These are phyloP conservation scores for Zygosaccharomyces pseudobailii DNA, from an alignment of 1,139 yeast species.

Conservation along the genomic window DNA sequence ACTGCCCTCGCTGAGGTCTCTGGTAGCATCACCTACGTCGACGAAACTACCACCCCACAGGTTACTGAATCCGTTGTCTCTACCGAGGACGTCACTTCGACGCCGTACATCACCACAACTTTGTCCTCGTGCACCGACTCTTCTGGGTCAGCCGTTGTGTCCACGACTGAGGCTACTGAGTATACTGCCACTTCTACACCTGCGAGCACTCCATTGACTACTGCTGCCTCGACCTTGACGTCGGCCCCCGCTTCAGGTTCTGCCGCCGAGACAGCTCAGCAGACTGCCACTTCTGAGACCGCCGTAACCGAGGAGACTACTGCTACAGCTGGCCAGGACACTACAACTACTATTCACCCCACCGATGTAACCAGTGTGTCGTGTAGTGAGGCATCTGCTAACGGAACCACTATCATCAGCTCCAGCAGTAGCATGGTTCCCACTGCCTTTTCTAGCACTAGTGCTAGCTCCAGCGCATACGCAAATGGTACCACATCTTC, in stretches of 20 bases:
- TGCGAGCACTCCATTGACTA: too few species aligned
- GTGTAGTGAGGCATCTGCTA: not conserved
- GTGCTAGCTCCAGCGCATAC: not conserved
- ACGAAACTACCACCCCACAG: conserved; percentile 35
- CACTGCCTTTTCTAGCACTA: conserved; percentile 3
- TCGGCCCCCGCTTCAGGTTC: not conserved
- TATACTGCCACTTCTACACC: too few species aligned
- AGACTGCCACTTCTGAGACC: not conserved
- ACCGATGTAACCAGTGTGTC: not conserved
- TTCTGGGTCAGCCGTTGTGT: not conserved
- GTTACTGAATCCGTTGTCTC: conserved; percentile 34
- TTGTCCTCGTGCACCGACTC: conserved; percentile 8
- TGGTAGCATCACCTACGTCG: conserved; percentile 34
- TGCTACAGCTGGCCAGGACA: not conserved
- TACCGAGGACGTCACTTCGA: conserved; percentile 34
- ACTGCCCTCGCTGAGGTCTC: conserved; percentile 13
- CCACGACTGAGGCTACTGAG: not conserved
- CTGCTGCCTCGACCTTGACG: conserved; percentile 1
- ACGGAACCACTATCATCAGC: not conserved
- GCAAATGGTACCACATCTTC: not conserved
- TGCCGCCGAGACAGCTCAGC: not conserved
- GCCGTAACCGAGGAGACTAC: not conserved
- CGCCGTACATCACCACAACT: conserved; percentile 31
- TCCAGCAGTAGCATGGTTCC: conserved; percentile 1
- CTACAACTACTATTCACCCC: not conserved